Percentiles rank a stretch among this genome's conserved stretches.
phyloP scores from a whole-genome alignment of 768 basidiomycete genomes.

The Psilocybe cyanescens region DNA sequence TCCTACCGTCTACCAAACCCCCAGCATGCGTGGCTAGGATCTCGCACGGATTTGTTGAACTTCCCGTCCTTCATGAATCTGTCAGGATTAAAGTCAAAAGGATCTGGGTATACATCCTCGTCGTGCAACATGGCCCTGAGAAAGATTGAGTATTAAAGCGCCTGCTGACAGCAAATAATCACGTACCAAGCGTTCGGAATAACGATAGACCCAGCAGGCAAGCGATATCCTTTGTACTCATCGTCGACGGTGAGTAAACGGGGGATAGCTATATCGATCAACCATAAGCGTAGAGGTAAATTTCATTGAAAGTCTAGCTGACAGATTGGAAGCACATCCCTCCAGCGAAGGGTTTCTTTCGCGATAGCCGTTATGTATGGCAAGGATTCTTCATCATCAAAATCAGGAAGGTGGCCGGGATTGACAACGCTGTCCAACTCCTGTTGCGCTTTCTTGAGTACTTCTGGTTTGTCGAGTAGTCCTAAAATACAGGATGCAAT shows the following conservation, averaged over 20 bases:
- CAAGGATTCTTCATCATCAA: slow-evolving; percentile 29
- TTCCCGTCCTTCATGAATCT: slow-evolving; percentile 36
- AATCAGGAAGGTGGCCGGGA: slow-evolving; percentile 34
- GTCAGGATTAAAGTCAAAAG: slow-evolving; percentile 42
- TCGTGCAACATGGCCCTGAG: slow-evolving; percentile 46
- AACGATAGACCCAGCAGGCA: slow-evolving; percentile 35
- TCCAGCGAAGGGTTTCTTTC: slow-evolving; percentile 34
- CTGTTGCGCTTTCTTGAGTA: slow-evolving; percentile 34
- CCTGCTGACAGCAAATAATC: not conserved
- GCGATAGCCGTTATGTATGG: slow-evolving; percentile 37
- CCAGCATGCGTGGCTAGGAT: slow-evolving; percentile 31
- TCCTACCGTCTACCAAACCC: slow-evolving; percentile 35
- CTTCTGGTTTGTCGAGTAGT: slow-evolving; percentile 35
- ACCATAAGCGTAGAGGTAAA: not conserved
- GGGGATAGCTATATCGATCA: slow-evolving; percentile 12
- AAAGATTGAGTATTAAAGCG: not conserved
- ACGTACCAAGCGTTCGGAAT: slow-evolving; percentile 36
- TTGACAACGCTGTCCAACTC: slow-evolving; percentile 39
- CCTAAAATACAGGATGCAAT: slow-evolving; percentile 36
- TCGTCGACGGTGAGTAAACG: slow-evolving; percentile 22
- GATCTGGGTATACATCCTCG: slow-evolving; percentile 39
- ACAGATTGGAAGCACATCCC: slow-evolving; percentile 30
- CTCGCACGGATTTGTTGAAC: slow-evolving; percentile 26
- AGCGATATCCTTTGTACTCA: slow-evolving; percentile 31
- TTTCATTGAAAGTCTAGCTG: not conserved